Evolutionary conservation across 441 rosid species (phyloP).

Genomic region (Pelargonium citronellum): DNA sequence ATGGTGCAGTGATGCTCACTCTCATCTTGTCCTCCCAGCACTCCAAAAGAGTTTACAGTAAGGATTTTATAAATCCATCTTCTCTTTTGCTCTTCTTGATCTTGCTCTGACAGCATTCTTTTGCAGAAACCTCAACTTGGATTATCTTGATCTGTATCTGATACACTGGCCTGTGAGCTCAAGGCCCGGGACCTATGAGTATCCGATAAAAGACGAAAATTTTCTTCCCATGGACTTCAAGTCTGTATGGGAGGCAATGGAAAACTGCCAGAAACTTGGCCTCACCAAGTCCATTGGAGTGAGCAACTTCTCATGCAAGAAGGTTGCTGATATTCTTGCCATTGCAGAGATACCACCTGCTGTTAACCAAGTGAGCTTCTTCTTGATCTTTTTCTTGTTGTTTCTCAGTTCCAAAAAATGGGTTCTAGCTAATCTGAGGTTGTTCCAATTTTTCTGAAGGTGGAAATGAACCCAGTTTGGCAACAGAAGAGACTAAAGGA

Average conservation of each 20-base stretch:
- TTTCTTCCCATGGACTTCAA: constrained; percentile 20
- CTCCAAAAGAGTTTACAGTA: constrained; percentile 24
- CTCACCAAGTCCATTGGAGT: constrained; percentile 30
- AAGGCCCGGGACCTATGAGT: not conserved
- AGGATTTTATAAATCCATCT: not conserved
- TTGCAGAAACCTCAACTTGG: constrained; percentile 19
- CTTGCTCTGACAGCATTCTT: not conserved
- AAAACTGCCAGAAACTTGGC: constrained; percentile 24
- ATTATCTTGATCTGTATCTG: constrained; percentile 26
- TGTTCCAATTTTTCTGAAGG: not conserved
- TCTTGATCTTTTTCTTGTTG: not conserved
- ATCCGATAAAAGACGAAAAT: constrained; percentile 18
- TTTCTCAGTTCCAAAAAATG: not conserved
- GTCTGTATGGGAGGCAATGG: constrained; percentile 30
- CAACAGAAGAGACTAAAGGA: constrained; percentile 3
- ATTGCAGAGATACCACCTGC: constrained; percentile 32
- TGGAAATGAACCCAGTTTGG: constrained; percentile 8
- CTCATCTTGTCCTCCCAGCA: constrained; percentile 18
- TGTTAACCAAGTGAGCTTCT: constrained; percentile 31
- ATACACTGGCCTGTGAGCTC: constrained; percentile 24
- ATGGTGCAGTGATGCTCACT: constrained; percentile 13
- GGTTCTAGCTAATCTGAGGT: not conserved
- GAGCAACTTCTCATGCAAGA: constrained; percentile 31
- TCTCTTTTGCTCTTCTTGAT: not conserved
- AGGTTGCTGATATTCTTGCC: constrained; percentile 26